phyloP scores from a whole-genome alignment of 1,284 basidiomycete species.

The Sporisorium reilianum region DNA sequence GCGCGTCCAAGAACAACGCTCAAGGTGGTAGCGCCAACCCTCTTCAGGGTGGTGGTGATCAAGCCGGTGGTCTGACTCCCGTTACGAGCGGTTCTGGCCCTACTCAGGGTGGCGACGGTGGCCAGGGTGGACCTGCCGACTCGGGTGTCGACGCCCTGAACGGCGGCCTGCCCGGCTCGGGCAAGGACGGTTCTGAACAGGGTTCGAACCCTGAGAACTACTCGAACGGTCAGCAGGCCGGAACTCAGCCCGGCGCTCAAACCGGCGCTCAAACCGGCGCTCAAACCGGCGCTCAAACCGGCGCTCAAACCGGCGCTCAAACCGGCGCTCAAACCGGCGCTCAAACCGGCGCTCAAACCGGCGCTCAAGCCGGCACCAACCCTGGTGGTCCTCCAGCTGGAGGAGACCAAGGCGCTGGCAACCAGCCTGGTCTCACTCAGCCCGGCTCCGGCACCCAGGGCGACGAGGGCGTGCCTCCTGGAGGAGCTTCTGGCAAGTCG shows the following conservation, averaged over 20 bases:
- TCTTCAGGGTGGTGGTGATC: neutral
- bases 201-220: neutral
- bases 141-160: neutral
- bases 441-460: neutral
- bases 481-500: slow-evolving; percentile 7
- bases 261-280: too few species aligned
- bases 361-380: neutral
- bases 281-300: too few species aligned
- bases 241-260: too few species aligned
- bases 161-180: neutral
- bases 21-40: neutral
- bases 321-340: too few species aligned
- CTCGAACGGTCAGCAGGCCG: slow-evolving; percentile 1
- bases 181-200: neutral
- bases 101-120: neutral
- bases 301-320: too few species aligned
- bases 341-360: too few species aligned
- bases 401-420: slow-evolving; percentile 2
- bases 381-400: neutral
- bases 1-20: slow-evolving; percentile 14
- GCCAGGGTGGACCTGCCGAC: neutral
- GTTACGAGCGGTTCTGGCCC: neutral
- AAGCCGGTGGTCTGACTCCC: neutral
- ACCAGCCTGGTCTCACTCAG: neutral
- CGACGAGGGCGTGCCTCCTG: neutral